phyloP scores from a whole-genome alignment of 202 grass and related monocot genomes.

The Panicum virgatum region DNA sequence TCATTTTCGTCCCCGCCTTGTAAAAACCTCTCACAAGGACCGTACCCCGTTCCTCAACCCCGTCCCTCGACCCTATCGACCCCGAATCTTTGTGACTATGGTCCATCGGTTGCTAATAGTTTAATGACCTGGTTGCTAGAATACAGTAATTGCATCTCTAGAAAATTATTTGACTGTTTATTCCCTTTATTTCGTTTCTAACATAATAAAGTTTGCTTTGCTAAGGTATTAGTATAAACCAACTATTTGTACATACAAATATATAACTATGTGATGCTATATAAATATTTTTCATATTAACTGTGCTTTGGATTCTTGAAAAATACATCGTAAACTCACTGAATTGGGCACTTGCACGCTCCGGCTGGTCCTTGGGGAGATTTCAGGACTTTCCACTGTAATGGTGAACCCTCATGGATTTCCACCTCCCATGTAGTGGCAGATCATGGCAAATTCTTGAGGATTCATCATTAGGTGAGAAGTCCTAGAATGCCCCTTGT shows the following conservation, averaged over 20 bases:
- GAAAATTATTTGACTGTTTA: neutral
- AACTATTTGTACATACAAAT: neutral
- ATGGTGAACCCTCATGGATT: neutral
- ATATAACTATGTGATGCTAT: neutral
- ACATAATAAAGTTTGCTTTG: neutral
- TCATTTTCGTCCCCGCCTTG: too few relatives aligned
- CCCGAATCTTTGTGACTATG: too few relatives aligned
- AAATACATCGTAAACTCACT: neutral
- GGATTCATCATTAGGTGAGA: neutral
- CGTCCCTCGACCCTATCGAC: too few relatives aligned
- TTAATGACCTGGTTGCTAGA: neutral
- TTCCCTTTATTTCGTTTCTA: neutral
- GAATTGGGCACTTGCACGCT: neutral
- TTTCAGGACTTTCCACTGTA: neutral
- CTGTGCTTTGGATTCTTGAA: neutral
- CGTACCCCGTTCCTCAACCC: too few relatives aligned
- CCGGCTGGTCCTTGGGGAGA: neutral
- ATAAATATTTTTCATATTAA: neutral
- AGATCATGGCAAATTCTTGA: neutral
- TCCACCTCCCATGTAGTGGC: neutral
- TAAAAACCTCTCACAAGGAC: too few relatives aligned
- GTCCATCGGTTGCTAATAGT: neutral
- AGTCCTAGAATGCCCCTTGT: neutral
- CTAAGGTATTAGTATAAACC: neutral
- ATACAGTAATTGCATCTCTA: neutral